Evolutionary conservation across 257 asterid genomes (phyloP).

Genomic region (Anisodus acutangulus): DNA sequence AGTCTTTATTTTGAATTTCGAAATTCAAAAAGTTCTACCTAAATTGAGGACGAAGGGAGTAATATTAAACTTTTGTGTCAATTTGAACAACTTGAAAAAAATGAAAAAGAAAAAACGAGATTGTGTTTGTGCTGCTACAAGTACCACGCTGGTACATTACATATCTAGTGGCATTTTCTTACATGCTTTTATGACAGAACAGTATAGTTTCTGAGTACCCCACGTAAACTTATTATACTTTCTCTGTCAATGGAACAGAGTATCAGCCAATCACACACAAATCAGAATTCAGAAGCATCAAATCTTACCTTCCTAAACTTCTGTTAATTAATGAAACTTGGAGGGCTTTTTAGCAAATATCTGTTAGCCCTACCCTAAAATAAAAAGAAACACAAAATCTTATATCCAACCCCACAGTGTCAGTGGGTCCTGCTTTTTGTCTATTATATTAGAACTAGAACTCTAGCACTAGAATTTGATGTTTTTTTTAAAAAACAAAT

Average conservation of each 20-base stretch:
- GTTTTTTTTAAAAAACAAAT: too few relatives aligned
- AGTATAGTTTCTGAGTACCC: background rate
- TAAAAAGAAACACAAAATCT: background rate
- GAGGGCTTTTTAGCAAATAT: background rate
- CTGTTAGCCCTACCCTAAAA: background rate
- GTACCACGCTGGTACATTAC: conserved; percentile 27
- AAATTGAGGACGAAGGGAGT: too few relatives aligned
- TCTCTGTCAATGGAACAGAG: background rate
- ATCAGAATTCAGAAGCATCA: conserved; percentile 2
- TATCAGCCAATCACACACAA: background rate
- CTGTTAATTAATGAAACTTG: background rate
- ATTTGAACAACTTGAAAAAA: background rate
- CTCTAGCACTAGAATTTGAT: too few relatives aligned
- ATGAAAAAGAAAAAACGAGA: too few relatives aligned
- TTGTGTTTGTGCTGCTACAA: background rate
- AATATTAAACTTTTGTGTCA: too few relatives aligned
- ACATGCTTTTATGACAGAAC: background rate
- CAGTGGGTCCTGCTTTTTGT: background rate
- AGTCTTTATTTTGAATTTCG: too few relatives aligned
- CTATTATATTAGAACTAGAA: background rate
- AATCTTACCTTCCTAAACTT: background rate
- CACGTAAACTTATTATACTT: background rate
- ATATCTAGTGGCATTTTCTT: background rate
- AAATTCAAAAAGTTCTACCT: too few relatives aligned
- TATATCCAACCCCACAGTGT: background rate